Conservation (phyloP, 352 stramenopile species). For the Phytophthora pseudosyringae region DNA sequence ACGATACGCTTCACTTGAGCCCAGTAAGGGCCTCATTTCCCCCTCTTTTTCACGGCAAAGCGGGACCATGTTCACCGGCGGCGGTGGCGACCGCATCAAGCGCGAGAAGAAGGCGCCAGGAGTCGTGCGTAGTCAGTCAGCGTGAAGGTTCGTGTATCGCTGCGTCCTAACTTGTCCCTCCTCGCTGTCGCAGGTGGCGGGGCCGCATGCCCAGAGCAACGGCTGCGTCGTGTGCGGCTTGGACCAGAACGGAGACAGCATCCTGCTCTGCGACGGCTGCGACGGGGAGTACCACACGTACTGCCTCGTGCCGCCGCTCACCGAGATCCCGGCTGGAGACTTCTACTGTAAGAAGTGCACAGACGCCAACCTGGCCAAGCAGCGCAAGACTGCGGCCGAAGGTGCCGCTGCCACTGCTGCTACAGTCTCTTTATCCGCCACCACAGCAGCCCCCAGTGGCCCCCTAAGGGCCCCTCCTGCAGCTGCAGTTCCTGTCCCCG, state of each 20-base stretch:
- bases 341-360: constrained; percentile 86
- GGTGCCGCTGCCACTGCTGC: constrained; percentile 1
- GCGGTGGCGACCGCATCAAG: constrained; percentile 25
- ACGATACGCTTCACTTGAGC: neutral
- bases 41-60: neutral
- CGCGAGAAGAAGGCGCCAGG: constrained; percentile 15
- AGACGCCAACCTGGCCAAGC: constrained; percentile 46
- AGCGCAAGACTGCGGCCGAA: constrained; percentile 47
- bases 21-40: neutral
- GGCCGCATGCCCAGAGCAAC: constrained; percentile 42
- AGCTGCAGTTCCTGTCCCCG: neutral
- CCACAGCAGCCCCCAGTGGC: neutral
- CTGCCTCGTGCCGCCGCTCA: constrained; percentile 77
- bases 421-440: neutral
- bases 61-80: constrained; percentile 23
- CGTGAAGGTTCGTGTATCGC: neutral
- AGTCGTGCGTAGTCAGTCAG: constrained; percentile 22
- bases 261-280: constrained; percentile 85
- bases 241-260: constrained; percentile 81
- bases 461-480: neutral
- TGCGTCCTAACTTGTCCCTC: neutral
- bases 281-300: constrained; percentile 90
- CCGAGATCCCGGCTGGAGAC: constrained; percentile 75
- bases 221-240: constrained; percentile 75
- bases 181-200: constrained; percentile 18